These are phyloP conservation scores for Pilatotrama ljubarskyi DNA, from an alignment of 768 basidiomycete genomes.

Conservation along the genomic window DNA sequence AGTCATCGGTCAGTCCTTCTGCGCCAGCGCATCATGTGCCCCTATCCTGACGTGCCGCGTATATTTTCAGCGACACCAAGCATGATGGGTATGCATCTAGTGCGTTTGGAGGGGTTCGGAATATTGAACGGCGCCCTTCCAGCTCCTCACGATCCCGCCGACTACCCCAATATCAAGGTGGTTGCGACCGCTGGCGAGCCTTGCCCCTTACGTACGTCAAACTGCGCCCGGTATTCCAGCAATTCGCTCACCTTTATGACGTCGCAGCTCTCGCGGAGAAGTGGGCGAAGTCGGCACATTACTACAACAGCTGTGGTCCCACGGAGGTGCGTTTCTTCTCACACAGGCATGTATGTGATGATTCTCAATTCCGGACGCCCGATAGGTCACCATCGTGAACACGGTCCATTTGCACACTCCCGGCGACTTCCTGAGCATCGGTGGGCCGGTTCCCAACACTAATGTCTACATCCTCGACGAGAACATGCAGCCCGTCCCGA, in stretches of 20 bases:
- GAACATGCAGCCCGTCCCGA: slow-evolving; percentile 32
- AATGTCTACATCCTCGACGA: slow-evolving; percentile 41
- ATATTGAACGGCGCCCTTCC: slow-evolving; percentile 4
- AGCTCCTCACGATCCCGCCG: slow-evolving; percentile 46
- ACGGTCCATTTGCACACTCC: slow-evolving; percentile 50
- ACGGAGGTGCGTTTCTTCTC: slow-evolving; percentile 43
- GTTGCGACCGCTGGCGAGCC: slow-evolving; percentile 61
- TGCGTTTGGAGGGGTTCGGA: neutral
- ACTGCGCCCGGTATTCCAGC: neutral
- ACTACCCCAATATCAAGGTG: slow-evolving; percentile 55
- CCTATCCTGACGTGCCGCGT: neutral
- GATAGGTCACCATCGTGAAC: slow-evolving; percentile 56
- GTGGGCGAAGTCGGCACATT: slow-evolving; percentile 46
- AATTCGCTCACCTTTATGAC: neutral
- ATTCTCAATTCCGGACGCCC: neutral
- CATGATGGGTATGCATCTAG: slow-evolving; percentile 39
- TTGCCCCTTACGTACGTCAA: slow-evolving; percentile 47
- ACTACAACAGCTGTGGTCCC: slow-evolving; percentile 57
- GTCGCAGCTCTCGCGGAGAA: slow-evolving; percentile 41
- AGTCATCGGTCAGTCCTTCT: slow-evolving; percentile 37
- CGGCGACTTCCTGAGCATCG: slow-evolving; percentile 47
- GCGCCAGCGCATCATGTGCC: neutral
- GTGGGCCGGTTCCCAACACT: slow-evolving; percentile 56
- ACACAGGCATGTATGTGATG: neutral
- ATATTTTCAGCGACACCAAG: slow-evolving; percentile 44